Evolutionary conservation across 495 filamentous ascomycete species (phyloP).

Genomic region (Podospora tetraspora): DNA sequence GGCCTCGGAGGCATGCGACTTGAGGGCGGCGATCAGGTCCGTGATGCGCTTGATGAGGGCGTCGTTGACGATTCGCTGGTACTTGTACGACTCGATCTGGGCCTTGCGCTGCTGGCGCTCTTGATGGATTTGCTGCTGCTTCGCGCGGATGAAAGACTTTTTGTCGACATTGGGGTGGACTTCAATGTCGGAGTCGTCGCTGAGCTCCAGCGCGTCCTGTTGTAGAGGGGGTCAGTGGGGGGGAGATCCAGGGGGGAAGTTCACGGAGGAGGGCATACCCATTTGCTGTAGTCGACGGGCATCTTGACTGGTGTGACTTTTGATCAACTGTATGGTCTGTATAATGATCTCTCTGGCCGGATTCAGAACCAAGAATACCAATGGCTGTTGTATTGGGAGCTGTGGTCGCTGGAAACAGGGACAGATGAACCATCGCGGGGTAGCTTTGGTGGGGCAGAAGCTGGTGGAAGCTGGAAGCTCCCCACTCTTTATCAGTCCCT

Average conservation of each 20-base stretch:
- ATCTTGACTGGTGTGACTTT: constrained; percentile 44
- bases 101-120: constrained; percentile 76
- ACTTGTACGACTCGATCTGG: constrained; percentile 86
- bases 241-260: neutral
- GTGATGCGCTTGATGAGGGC: constrained; percentile 79
- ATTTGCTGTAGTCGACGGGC: constrained; percentile 95
- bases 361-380: neutral
- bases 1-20: constrained; percentile 61
- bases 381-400: neutral
- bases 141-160: constrained; percentile 94
- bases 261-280: constrained; percentile 45
- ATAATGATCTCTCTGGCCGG: neutral
- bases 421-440: constrained; percentile 4
- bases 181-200: constrained; percentile 96
- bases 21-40: constrained; percentile 63
- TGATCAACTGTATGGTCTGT: neutral
- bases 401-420: neutral
- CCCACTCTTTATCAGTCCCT: neutral
- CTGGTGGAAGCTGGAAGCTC: constrained; percentile 3
- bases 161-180: constrained; percentile 99
- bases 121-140: constrained; percentile 93
- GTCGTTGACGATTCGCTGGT: constrained; percentile 90
- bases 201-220: constrained; percentile 86
- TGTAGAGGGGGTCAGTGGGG: constrained; percentile 1
- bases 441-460: constrained; percentile 14